phyloP scores from a whole-genome alignment of 139 green algal species.

The Chlamydomonas sp. region DNA sequence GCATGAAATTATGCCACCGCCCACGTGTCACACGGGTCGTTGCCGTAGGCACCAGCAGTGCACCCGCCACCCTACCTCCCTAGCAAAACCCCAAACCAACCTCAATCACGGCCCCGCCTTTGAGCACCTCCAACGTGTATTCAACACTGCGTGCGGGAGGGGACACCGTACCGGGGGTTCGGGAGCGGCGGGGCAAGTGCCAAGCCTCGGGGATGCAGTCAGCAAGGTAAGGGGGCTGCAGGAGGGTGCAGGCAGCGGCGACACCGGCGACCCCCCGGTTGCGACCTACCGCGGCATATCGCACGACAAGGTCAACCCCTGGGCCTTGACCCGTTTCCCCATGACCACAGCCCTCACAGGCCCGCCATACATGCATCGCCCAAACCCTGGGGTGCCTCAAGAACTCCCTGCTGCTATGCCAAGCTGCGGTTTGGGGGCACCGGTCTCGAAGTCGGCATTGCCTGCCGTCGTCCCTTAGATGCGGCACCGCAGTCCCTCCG shows the following conservation, averaged over 20 bases:
- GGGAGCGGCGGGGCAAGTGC: too few species aligned
- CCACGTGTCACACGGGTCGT: background rate
- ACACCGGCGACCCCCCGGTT: background rate
- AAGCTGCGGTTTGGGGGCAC: background rate
- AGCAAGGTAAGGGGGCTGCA: background rate
- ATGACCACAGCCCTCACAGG: background rate
- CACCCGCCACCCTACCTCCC: background rate
- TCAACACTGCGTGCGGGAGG: slow-evolving; percentile 50
- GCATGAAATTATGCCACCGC: background rate
- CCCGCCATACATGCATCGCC: background rate
- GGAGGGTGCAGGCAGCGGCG: background rate
- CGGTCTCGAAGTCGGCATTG: background rate
- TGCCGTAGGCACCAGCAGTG: background rate
- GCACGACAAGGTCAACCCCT: too few species aligned
- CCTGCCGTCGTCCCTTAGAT: background rate
- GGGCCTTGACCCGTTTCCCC: too few species aligned
- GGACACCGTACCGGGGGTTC: too few species aligned
- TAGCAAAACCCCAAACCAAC: slow-evolving; percentile 43
- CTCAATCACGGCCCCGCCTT: slow-evolving; percentile 68
- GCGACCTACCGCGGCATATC: background rate
- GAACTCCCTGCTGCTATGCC: background rate
- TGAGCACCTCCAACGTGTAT: slow-evolving; percentile 77
- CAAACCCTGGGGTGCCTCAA: background rate
- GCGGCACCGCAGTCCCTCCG: background rate
- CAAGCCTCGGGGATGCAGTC: background rate